Evolutionary conservation across 176 grass and related monocot genomes (phyloP).

Genomic region (Musa troglodytarum): DNA sequence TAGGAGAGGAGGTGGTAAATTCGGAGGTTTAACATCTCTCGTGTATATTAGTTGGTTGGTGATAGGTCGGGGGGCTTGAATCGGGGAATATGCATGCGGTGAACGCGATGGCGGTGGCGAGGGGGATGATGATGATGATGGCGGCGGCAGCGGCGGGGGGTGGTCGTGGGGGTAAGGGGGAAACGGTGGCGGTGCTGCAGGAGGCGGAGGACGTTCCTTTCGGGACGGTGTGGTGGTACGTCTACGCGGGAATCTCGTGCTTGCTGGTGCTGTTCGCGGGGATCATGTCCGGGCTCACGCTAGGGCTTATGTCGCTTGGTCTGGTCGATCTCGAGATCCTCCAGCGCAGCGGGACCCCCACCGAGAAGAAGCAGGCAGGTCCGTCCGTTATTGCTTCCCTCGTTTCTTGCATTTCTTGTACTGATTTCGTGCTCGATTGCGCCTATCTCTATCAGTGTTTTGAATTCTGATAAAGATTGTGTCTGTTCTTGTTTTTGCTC

Average conservation of each 20-base stretch:
- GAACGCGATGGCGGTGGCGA: slow-evolving; percentile 33
- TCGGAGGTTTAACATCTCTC: too few relatives aligned
- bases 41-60: too few relatives aligned
- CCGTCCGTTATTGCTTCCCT: not conserved
- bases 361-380: slow-evolving; percentile 90
- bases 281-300: slow-evolving; percentile 96
- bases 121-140: slow-evolving; percentile 15
- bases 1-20: too few relatives aligned
- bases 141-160: slow-evolving; percentile 29
- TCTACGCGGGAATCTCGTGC: slow-evolving; percentile 64
- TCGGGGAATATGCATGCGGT: slow-evolving; percentile 15
- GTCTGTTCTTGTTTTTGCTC: too few relatives aligned
- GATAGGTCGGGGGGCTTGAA: too few relatives aligned
- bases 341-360: slow-evolving; percentile 68
- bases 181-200: slow-evolving; percentile 25
- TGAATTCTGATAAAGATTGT: not conserved
- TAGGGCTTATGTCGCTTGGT: slow-evolving; percentile 93
- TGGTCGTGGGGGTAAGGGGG: slow-evolving; percentile 1
- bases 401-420: not conserved
- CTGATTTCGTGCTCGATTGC: not conserved
- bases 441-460: too few relatives aligned
- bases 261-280: slow-evolving; percentile 88
- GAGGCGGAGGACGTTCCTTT: slow-evolving; percentile 59
- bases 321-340: slow-evolving; percentile 96
- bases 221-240: slow-evolving; percentile 54